Percentiles rank a stretch among this genome's conserved stretches.
phyloP scores from a whole-genome alignment of 805 yeast species.

The Nakazawaea wyomingensis region DNA sequence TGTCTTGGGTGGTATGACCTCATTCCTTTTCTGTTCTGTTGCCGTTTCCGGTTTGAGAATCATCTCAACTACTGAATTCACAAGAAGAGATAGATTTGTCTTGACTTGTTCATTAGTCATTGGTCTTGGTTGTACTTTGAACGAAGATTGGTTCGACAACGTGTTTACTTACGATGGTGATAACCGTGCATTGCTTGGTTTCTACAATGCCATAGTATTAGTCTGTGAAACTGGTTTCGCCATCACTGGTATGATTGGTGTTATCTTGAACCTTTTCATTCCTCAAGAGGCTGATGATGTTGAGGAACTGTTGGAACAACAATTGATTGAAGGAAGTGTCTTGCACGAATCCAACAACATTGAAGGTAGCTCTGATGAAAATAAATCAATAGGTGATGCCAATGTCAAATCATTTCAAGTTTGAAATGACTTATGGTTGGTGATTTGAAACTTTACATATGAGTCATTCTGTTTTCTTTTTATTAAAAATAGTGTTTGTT shows the following conservation, averaged over 20 bases:
- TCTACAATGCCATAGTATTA: conserved; percentile 46
- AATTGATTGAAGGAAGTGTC: conserved; percentile 14
- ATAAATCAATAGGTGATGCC: conserved; percentile 4
- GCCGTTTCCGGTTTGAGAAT: conserved; percentile 56
- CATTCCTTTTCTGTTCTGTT: conserved; percentile 51
- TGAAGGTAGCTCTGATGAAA: conserved; percentile 2
- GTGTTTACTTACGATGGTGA: conserved; percentile 47
- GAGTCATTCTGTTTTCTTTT: too few relatives aligned
- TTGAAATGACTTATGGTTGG: too few relatives aligned
- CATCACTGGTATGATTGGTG: conserved; percentile 48
- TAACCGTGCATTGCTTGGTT: conserved; percentile 39
- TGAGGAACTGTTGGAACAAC: conserved; percentile 39
- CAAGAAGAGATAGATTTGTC: conserved; percentile 53
- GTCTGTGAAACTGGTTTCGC: conserved; percentile 59
- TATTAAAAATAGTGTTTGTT: too few relatives aligned
- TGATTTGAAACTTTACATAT: too few relatives aligned
- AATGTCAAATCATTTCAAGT: background rate
- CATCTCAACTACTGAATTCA: conserved; percentile 47
- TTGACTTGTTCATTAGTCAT: conserved; percentile 47
- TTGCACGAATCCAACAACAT: conserved; percentile 5
- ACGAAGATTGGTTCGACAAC: conserved; percentile 39
- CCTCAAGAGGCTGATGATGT: conserved; percentile 46
- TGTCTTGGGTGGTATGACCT: conserved; percentile 82
- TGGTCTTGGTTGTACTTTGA: conserved; percentile 46
- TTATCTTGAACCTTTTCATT: conserved; percentile 40